Percentiles rank a stretch among this genome's conserved stretches.
Evolutionary conservation across 768 basidiomycete genomes (phyloP).

Genomic region (Suillus variegatus): DNA sequence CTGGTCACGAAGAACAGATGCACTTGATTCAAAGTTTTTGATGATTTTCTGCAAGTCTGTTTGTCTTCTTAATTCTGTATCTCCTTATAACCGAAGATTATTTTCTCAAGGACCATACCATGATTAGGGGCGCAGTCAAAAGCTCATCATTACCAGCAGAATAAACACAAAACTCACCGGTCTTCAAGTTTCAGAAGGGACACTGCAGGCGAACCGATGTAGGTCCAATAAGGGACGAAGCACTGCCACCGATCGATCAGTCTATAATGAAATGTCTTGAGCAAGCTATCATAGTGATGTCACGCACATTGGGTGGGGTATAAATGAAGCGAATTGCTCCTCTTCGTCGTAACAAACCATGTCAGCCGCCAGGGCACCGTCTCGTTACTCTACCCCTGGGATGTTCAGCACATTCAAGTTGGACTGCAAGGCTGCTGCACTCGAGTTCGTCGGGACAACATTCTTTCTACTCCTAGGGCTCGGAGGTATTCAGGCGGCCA

Average conservation of each 20-base stretch:
- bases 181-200: constrained; percentile 17
- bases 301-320: background rate
- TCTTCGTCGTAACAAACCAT: background rate
- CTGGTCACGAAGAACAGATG: constrained; percentile 81
- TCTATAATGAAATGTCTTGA: background rate
- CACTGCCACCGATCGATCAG: constrained; percentile 2
- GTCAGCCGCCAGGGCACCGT: constrained; percentile 1
- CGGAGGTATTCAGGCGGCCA: constrained; percentile 62
- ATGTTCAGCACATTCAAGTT: constrained; percentile 32
- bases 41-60: constrained; percentile 66
- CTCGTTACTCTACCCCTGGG: constrained; percentile 8
- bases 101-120: constrained; percentile 22
- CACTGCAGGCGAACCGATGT: constrained; percentile 20
- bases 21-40: constrained; percentile 51
- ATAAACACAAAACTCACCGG: constrained; percentile 22
- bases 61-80: background rate
- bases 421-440: constrained; percentile 50
- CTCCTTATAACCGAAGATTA: background rate
- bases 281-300: background rate
- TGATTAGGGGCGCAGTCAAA: constrained; percentile 24
- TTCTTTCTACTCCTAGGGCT: constrained; percentile 67
- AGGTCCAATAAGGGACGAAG: constrained; percentile 27
- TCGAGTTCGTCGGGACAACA: constrained; percentile 62
- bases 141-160: constrained; percentile 17
- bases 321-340: background rate